These are phyloP conservation scores for Fusarium subglutinans DNA, from an alignment of 2,329 filamentous ascomycete species.

Conservation along the genomic window DNA sequence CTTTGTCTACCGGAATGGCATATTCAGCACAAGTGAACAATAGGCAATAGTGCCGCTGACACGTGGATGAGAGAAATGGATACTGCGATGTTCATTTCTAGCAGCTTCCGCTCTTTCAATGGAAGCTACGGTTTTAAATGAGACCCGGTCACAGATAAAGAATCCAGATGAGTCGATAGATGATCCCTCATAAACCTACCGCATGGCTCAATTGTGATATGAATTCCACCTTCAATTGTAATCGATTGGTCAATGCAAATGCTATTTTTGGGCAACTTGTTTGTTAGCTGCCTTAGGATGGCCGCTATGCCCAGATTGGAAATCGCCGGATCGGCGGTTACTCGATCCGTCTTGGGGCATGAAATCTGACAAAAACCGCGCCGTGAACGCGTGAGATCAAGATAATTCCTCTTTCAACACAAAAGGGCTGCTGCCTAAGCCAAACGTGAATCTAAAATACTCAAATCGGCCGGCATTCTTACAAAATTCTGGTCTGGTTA, in stretches of 20 bases:
- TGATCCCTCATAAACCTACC: accelerated
- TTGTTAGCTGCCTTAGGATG: neutral
- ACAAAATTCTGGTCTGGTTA: too few species aligned
- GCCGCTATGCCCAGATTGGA: neutral
- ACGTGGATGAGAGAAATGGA: accelerated
- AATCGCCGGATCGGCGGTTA: conserved; percentile 2
- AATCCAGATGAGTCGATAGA: too few species aligned
- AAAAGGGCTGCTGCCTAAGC: neutral
- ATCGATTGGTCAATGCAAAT: neutral
- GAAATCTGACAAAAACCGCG: neutral
- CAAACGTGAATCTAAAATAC: neutral
- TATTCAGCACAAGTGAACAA: neutral
- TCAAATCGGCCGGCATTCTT: accelerated
- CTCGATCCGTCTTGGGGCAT: neutral
- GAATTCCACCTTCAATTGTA: neutral
- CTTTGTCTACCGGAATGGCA: accelerated
- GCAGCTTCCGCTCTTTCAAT: neutral
- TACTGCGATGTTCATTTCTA: neutral
- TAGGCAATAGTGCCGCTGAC: accelerated
- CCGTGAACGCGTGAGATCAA: neutral
- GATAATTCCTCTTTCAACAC: neutral
- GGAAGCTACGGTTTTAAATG: too few species aligned
- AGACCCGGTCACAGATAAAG: neutral
- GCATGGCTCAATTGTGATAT: accelerated
- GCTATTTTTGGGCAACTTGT: neutral